These are phyloP conservation scores for Penicillium riverlandense DNA, from an alignment of 495 filamentous ascomycete species.

Conservation along the genomic window DNA sequence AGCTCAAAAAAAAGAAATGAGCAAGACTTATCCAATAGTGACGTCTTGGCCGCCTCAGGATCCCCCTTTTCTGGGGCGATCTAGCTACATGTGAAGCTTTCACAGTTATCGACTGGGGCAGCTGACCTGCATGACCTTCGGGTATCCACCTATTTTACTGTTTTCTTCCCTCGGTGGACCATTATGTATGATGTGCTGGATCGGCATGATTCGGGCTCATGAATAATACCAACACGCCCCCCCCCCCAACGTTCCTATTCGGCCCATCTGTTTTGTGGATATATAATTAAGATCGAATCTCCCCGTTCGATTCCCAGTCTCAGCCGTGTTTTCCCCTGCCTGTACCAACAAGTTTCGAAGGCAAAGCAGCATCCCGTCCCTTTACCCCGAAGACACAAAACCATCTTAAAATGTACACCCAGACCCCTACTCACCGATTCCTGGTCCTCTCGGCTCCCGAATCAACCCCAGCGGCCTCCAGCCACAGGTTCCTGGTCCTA, in stretches of 20 bases:
- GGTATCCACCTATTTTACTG: conserved; percentile 9
- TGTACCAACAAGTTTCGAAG: not conserved
- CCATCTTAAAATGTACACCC: conserved; percentile 29
- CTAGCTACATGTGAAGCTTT: conserved; percentile 10
- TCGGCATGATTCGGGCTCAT: conserved; percentile 21
- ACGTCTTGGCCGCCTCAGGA: conserved; percentile 14
- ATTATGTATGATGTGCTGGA: conserved; percentile 21
- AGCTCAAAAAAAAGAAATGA: conserved; percentile 9
- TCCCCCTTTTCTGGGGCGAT: conserved; percentile 16
- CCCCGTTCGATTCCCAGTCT: conserved; percentile 4
- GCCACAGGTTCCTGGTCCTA: conserved; percentile 26
- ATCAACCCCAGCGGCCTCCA: conserved; percentile 13
- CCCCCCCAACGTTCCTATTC: conserved; percentile 14
- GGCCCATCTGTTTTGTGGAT: conserved; percentile 9
- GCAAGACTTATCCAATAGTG: conserved; percentile 16
- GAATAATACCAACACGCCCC: conserved; percentile 21
- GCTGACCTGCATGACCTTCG: conserved; percentile 14
- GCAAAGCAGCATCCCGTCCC: conserved; percentile 1
- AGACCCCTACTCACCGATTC: conserved; percentile 29
- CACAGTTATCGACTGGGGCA: conserved; percentile 13
- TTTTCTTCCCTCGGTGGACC: too few relatives aligned
- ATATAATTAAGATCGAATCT: conserved; percentile 29
- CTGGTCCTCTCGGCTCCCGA: conserved; percentile 24
- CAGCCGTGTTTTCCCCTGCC: not conserved
- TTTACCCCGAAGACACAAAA: conserved; percentile 4